These are phyloP conservation scores for Penicillium arizonense DNA, from an alignment of 495 filamentous ascomycete species.

Conservation along the genomic window DNA sequence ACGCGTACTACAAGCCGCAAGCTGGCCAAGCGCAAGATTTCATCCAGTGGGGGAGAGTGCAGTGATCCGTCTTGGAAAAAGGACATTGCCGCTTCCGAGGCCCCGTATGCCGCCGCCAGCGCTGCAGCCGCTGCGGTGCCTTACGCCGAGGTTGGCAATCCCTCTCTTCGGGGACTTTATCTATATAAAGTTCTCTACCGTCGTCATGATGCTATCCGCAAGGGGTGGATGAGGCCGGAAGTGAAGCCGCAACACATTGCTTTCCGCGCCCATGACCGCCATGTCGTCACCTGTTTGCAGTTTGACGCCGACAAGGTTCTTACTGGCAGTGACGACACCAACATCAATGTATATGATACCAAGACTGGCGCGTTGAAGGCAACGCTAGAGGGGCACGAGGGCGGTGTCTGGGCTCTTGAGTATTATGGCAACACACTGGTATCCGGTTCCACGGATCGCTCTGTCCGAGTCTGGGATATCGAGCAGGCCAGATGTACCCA, in stretches of 20 bases:
- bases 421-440: slow-evolving; percentile 94
- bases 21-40: slow-evolving; percentile 55
- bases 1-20: slow-evolving; percentile 46
- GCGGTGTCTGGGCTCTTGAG: slow-evolving; percentile 96
- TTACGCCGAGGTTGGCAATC: slow-evolving; percentile 75
- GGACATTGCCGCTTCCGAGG: slow-evolving; percentile 55
- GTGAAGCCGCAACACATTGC: slow-evolving; percentile 91
- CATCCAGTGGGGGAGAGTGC: slow-evolving; percentile 39
- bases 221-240: slow-evolving; percentile 84
- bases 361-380: slow-evolving; percentile 84
- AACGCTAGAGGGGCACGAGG: slow-evolving; percentile 88
- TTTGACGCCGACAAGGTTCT: slow-evolving; percentile 98
- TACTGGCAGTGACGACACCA: slow-evolving; percentile 95
- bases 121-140: slow-evolving; percentile 79
- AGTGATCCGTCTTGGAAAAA: slow-evolving; percentile 44
- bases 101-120: slow-evolving; percentile 81
- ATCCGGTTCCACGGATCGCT: slow-evolving; percentile 93
- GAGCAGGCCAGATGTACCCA: slow-evolving; percentile 86
- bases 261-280: slow-evolving; percentile 90
- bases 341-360: slow-evolving; percentile 98
- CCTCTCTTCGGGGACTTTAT: slow-evolving; percentile 76
- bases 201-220: slow-evolving; percentile 82
- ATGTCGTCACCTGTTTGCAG: slow-evolving; percentile 96
- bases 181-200: slow-evolving; percentile 97
- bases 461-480: slow-evolving; percentile 97